Evolutionary conservation across 2,329 filamentous ascomycete species (phyloP), one percentile per base, ranked within the genome.

Genomic region (Aspergillus quadricinctus): DNA sequence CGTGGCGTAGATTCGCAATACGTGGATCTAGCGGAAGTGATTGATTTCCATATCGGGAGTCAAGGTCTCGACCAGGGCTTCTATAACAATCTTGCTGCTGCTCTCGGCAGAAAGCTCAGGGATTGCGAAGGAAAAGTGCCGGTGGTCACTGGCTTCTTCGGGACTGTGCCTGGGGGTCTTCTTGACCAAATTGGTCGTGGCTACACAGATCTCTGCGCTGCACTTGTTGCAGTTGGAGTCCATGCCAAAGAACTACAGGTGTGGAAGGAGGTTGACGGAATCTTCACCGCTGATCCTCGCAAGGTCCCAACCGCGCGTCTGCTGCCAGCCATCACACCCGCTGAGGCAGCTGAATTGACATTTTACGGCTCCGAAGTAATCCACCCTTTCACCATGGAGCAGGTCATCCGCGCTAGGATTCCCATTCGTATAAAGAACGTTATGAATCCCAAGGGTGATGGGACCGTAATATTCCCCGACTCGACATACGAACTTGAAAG

Each of bases 181-280:
- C 85, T 99, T 65, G 89, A 93, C 65, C 89, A 95, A 65, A 90
- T 99, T 61, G 94, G 94, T 21, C 88, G 94, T 65, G 94, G 94
- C 29, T 99, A 99, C 75, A 97, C 94, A 9, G 94, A 99, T 75
- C 83, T 99, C 49, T 97, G 94, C 72, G 93, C 94, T 11, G 92
- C 94, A 5, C 80, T 99, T 17, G 88, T 92, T 52, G 92, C 94
- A 1, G 93, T 99, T 9, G 93, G 92, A 3, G 79, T 95, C n/a
- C 81, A 85, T 65, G 94, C 94, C 0, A 80, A 88, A 53, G 94
- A 99, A 74, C 82, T 99, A 52, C 94, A 99, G 74, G 89, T 99
- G 61, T 97, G 94, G 94, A 99, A 99, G 78, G 94, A 99, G 72
- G 94, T 99, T 6, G 94, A 99, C 73, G 92, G 92, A 57, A 95